These are phyloP conservation scores for Metarhizium rileyi DNA, from an alignment of 2,329 filamentous ascomycete genomes.

Conservation along the genomic window DNA sequence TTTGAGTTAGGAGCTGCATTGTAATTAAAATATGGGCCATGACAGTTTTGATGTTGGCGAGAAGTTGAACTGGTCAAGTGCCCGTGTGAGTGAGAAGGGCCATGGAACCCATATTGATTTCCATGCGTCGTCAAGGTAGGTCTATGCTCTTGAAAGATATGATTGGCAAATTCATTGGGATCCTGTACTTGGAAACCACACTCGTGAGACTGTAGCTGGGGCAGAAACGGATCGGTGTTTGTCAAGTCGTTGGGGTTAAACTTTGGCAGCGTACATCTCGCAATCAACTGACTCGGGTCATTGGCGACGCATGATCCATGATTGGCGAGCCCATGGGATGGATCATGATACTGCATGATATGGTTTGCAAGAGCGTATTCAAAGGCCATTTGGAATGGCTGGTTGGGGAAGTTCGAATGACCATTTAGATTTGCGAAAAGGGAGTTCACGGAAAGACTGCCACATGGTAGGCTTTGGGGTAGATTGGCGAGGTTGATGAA, in stretches of 20 bases:
- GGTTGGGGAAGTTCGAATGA: constrained; percentile 6
- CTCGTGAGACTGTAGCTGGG: constrained; percentile 11
- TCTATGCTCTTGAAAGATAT: constrained; percentile 20
- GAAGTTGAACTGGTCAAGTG: background rate
- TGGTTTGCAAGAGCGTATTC: constrained; percentile 18
- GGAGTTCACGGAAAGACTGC: constrained; percentile 13
- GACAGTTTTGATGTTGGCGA: background rate
- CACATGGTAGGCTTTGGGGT: constrained; percentile 11
- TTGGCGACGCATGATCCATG: constrained; percentile 18
- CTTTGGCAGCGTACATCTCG: constrained; percentile 19
- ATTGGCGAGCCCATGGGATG: constrained; percentile 13
- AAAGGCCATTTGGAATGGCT: constrained; percentile 11
- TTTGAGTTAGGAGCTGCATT: constrained; percentile 1
- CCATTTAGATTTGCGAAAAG: constrained; percentile 8
- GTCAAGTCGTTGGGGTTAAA: constrained; percentile 8
- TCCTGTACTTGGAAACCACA: constrained; percentile 20
- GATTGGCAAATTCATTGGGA: constrained; percentile 17
- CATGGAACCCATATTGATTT: constrained; percentile 8
- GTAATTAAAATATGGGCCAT: constrained; percentile 4
- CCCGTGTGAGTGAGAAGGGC: background rate
- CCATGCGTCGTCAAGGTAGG: constrained; percentile 8
- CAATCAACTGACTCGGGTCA: constrained; percentile 14
- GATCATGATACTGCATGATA: constrained; percentile 21
- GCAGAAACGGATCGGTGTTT: constrained; percentile 9
- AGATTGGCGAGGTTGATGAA: constrained; percentile 7